A percentile compares a stretch with the other conserved stretches of the same genome.
phyloP scores from a whole-genome alignment of 2,329 filamentous ascomycete species.

The Clonostachys solani region DNA sequence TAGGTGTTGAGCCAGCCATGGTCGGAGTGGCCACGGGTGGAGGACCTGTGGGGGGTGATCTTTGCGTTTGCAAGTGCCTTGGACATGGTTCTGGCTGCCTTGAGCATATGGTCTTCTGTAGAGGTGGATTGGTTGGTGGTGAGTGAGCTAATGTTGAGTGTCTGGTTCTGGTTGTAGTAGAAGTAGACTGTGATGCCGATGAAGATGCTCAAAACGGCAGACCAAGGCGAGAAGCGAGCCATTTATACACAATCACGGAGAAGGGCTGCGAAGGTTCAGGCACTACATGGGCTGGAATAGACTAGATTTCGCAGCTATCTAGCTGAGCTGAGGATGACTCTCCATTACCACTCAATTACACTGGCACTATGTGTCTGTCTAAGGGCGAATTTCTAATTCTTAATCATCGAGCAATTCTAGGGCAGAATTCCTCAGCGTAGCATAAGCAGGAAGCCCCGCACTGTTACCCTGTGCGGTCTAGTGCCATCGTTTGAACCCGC shows the following conservation, averaged over 20 bases:
- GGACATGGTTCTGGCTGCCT: slow-evolving; percentile 46
- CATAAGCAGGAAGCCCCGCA: no score
- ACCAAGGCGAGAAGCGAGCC: slow-evolving; percentile 21
- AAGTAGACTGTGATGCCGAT: slow-evolving; percentile 24
- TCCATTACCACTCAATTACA: no score
- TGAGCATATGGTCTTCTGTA: slow-evolving; percentile 22
- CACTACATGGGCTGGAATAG: no score
- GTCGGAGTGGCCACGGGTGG: slow-evolving; percentile 69
- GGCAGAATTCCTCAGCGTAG: no score
- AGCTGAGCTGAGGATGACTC: no score
- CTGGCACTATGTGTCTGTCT: no score
- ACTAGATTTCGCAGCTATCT: no score
- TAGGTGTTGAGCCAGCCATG: slow-evolving; percentile 87
- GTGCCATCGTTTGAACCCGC: no score
- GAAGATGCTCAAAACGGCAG: slow-evolving; percentile 30
- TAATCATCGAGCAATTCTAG: no score
- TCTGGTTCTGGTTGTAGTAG: slow-evolving; percentile 9
- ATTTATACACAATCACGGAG: slow-evolving; percentile 25
- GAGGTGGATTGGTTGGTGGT: slow-evolving; percentile 3
- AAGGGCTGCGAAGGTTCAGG: no score
- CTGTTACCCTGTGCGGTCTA: not conserved
- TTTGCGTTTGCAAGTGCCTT: slow-evolving; percentile 63
- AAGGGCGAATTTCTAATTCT: no score
- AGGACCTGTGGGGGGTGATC: slow-evolving; percentile 70
- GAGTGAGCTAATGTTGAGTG: slow-evolving; percentile 4